These are phyloP conservation scores for Penicillium sclerotiorum DNA, from an alignment of 2,329 filamentous ascomycete genomes.

Conservation along the genomic window DNA sequence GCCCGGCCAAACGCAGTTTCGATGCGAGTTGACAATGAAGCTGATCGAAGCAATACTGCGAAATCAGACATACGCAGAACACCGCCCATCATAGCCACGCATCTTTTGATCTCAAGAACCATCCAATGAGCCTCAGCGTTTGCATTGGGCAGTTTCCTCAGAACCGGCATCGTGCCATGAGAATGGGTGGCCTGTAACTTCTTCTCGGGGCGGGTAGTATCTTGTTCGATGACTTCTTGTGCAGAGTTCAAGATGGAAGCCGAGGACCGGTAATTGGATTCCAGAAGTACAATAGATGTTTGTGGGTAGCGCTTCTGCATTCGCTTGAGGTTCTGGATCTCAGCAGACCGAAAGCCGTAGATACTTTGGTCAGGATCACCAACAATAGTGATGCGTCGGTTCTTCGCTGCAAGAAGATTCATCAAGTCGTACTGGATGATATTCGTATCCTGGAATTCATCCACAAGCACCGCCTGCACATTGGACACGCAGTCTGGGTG, in stretches of 20 bases:
- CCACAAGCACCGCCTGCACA: slow-evolving; percentile 86
- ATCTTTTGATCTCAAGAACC: slow-evolving; percentile 76
- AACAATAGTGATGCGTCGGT: slow-evolving; percentile 84
- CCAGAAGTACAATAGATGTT: slow-evolving; percentile 79
- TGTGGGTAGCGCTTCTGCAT: slow-evolving; percentile 76
- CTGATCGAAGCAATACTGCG: slow-evolving; percentile 83
- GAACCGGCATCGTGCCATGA: slow-evolving; percentile 76
- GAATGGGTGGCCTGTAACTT: slow-evolving; percentile 77
- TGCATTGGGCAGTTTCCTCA: slow-evolving; percentile 72
- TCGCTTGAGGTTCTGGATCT: slow-evolving; percentile 81
- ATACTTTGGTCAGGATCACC: slow-evolving; percentile 98
- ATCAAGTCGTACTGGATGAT: slow-evolving; percentile 93
- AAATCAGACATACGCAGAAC: slow-evolving; percentile 77
- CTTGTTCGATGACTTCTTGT: slow-evolving; percentile 86
- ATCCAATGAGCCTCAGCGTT: slow-evolving; percentile 84
- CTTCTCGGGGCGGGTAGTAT: slow-evolving; percentile 78
- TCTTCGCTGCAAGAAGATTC: slow-evolving; percentile 75
- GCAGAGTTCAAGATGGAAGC: slow-evolving; percentile 80
- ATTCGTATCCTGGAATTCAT: slow-evolving; percentile 98
- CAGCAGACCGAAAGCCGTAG: slow-evolving; percentile 91
- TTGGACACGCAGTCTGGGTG: slow-evolving; percentile 83
- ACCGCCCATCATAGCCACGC: slow-evolving; percentile 69
- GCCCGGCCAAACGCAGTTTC: slow-evolving; percentile 78
- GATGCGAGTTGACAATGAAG: slow-evolving; percentile 79
- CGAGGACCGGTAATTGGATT: slow-evolving; percentile 94